phyloP scores from a whole-genome alignment of 2,329 filamentous ascomycete species.

The Epichloe coenophiala region DNA sequence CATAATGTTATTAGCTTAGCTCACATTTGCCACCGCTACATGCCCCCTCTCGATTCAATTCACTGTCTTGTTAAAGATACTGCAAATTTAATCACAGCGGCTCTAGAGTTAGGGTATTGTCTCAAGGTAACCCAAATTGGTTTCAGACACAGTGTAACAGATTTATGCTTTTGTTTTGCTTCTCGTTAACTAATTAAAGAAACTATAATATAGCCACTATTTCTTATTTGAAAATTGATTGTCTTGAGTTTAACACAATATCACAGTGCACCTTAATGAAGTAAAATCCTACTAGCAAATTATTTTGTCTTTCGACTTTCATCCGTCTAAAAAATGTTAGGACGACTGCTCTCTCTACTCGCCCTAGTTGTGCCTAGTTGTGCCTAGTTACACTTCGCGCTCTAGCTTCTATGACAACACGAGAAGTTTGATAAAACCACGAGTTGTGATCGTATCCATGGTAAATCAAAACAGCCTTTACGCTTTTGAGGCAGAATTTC shows the following conservation, averaged over 20 bases:
- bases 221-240: not conserved
- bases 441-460: slow-evolving; percentile 39
- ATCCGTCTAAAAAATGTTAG: not conserved
- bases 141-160: not conserved
- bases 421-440: not conserved
- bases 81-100: not conserved
- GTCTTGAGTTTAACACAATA: not conserved
- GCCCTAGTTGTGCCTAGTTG: not conserved
- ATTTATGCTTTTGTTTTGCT: not conserved
- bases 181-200: not conserved
- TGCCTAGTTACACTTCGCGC: not conserved
- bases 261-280: not conserved
- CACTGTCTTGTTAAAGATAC: not conserved
- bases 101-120: not conserved
- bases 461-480: slow-evolving; percentile 23
- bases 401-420: not conserved
- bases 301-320: not conserved
- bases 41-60: too few species aligned
- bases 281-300: not conserved
- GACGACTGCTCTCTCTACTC: not conserved
- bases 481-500: not conserved
- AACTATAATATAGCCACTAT: not conserved
- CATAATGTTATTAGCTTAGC: too few species aligned
- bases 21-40: not conserved
- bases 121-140: not conserved